Conservation (phyloP, 1,284 basidiomycete genomes). For the Amylostereum areolatum region DNA sequence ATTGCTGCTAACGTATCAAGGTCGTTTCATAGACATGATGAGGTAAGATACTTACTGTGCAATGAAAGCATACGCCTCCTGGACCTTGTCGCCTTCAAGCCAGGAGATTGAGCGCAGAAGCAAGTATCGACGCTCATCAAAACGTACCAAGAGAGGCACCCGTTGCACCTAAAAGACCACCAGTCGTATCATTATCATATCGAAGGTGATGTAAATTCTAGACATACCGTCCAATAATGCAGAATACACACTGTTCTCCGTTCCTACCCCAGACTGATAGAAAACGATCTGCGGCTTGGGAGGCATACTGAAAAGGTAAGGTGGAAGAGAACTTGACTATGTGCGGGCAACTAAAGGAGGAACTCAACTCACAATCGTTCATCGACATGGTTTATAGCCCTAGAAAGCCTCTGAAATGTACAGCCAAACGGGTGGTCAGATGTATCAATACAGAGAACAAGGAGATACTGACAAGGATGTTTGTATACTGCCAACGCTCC, state of each 20-base stretch:
- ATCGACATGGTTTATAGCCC: conserved; percentile 55
- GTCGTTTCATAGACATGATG: neutral
- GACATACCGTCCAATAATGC: conserved; percentile 28
- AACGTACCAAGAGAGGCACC: conserved; percentile 50
- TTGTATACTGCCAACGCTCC: conserved; percentile 53
- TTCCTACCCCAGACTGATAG: conserved; percentile 67
- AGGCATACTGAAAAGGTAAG: conserved; percentile 26
- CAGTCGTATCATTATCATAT: neutral
- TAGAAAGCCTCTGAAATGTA: conserved; percentile 35
- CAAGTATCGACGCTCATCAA: neutral
- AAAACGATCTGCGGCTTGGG: conserved; percentile 61
- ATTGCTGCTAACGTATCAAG: conserved; percentile 36
- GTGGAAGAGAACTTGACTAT: neutral
- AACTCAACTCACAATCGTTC: conserved; percentile 33
- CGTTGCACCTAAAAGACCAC: conserved; percentile 41
- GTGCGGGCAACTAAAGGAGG: no score
- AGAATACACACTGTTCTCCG: conserved; percentile 50
- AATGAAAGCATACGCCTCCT: conserved; percentile 70
- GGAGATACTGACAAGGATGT: conserved; percentile 45
- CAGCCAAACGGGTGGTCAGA: neutral
- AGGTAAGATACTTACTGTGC: conserved; percentile 47
- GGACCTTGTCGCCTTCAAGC: conserved; percentile 53
- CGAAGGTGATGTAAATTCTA: neutral
- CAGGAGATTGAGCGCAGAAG: conserved; percentile 4
- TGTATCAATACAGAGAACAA: neutral